Percentiles rank a stretch among this genome's conserved stretches.
Evolutionary conservation across 208 protist genomes (phyloP).

Genomic region (Naegleria fowleri): DNA sequence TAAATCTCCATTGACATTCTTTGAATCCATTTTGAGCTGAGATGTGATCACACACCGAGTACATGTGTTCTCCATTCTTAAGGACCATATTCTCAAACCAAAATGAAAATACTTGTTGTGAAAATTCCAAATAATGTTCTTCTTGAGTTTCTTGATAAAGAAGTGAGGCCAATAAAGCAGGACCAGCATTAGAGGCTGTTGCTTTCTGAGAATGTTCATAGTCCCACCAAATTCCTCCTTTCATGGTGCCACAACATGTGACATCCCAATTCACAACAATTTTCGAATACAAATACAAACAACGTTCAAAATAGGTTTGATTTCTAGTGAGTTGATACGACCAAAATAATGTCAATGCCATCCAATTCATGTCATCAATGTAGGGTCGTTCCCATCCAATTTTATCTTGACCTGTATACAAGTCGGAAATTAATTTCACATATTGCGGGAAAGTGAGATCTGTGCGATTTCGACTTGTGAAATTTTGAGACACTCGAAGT

Average conservation of each 20-base stretch:
- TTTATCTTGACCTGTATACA: not conserved
- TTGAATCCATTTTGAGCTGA: not conserved
- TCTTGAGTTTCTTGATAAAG: not conserved
- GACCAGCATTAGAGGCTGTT: slow-evolving; percentile 14
- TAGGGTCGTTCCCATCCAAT: not conserved
- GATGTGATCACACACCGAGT: not conserved
- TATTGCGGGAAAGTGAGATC: not conserved
- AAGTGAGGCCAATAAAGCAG: not conserved
- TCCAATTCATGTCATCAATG: slow-evolving; percentile 15
- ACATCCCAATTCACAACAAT: not conserved
- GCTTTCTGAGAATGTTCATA: not conserved
- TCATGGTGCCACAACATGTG: not conserved
- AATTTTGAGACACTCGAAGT: not conserved
- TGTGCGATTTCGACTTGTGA: not conserved
- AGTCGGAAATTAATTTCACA: not conserved
- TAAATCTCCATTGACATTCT: not conserved
- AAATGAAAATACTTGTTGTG: not conserved
- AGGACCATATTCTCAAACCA: not conserved
- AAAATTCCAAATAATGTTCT: not conserved
- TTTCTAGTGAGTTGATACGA: not conserved
- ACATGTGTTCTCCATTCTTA: not conserved
- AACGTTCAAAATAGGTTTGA: not conserved
- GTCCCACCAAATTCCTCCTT: slow-evolving; percentile 17
- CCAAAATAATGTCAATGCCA: not conserved
- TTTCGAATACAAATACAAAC: not conserved